A percentile compares a stretch with the other conserved stretches of the same genome.
Evolutionary conservation across 768 basidiomycete genomes (phyloP).

Genomic region (Boletellus emodensis): DNA sequence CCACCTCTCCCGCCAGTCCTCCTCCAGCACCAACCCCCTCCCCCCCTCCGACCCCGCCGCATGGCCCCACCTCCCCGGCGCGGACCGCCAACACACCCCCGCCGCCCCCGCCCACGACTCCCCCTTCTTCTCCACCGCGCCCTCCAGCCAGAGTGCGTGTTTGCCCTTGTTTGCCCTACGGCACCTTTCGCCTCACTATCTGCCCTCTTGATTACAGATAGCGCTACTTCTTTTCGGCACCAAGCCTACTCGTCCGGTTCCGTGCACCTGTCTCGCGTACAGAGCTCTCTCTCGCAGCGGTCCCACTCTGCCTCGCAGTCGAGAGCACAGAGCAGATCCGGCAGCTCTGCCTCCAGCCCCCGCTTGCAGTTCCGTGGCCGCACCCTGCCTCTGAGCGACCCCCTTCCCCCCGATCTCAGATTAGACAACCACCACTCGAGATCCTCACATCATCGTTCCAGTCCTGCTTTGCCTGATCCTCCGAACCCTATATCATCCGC

Average conservation of each 20-base stretch:
- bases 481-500: slow-evolving; percentile 10
- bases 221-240: slow-evolving; percentile 28
- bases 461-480: slow-evolving; percentile 18
- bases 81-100: slow-evolving; percentile 24
- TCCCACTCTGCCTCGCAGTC: slow-evolving; percentile 42
- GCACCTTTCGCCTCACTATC: slow-evolving; percentile 7
- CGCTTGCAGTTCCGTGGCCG: slow-evolving; percentile 36
- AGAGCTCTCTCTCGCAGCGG: slow-evolving; percentile 31
- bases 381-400: slow-evolving; percentile 41
- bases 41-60: slow-evolving; percentile 14
- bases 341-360: slow-evolving; percentile 51
- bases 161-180: slow-evolving; percentile 11
- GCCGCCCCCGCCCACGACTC: slow-evolving; percentile 37
- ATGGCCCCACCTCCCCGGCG: slow-evolving; percentile 20
- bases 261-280: slow-evolving; percentile 31
- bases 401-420: slow-evolving; percentile 17
- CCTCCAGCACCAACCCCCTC: slow-evolving; percentile 22
- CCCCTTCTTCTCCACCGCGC: slow-evolving; percentile 26
- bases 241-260: slow-evolving; percentile 29
- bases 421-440: slow-evolving; percentile 18
- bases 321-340: slow-evolving; percentile 41
- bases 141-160: slow-evolving; percentile 38
- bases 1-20: slow-evolving; percentile 29
- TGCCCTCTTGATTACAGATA: slow-evolving; percentile 17
- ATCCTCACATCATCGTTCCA: slow-evolving; percentile 15